Base-by-base conservation (phyloP, 2,329 filamentous ascomycete genomes). In the Talaromyces sp. region DNA sequence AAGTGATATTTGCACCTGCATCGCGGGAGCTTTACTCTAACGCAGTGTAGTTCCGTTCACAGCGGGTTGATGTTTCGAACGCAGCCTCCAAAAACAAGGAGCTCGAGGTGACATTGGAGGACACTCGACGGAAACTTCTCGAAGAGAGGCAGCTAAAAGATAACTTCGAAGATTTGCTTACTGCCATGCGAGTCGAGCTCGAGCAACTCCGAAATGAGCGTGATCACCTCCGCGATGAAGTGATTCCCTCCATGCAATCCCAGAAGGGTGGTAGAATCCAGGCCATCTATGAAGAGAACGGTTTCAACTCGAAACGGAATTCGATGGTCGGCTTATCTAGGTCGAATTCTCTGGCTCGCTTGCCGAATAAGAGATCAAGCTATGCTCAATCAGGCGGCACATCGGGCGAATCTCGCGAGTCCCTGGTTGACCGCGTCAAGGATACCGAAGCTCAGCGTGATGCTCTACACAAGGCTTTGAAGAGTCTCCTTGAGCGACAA, bases 371-470 rank as follows among this genome's bases (percentile, higher is more conserved):
- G 72, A 53, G 59, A 35, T 51, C 55, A 6, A 61, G 59, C 52
- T 26, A 57, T 43, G 59, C 43, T 11, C 75, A 65, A 65, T 69
- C 59, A 64, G 72, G 75, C 11, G 82, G 81, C 2, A 68, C 91
- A 38, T 83, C 85, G 24, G 32, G 50, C 12, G 84, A 90, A 66
- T 86, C 85, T 3, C 82, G 86, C 58, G 90, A 93, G 58, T 83
- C 85, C 11, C 75, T 92, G 17, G 85, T 87, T 1, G 92, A 96
- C 66, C 85, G 90, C 31, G 81, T 96, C 19, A 96, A 96, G 74
- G 93, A 97, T 65, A 88, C 97, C 11, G 93, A 97, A 75, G 87
- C 91, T 50, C 94, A 99, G 77, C 86, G 94, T 53, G 93, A 99
- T 74, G 92, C 93, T 1, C 81, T 99, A 7, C 94, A 97, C 77